Percentiles rank a stretch among this genome's conserved stretches.
phyloP scores from a whole-genome alignment of 495 filamentous ascomycete genomes.

The Articulospora tetracladia region DNA sequence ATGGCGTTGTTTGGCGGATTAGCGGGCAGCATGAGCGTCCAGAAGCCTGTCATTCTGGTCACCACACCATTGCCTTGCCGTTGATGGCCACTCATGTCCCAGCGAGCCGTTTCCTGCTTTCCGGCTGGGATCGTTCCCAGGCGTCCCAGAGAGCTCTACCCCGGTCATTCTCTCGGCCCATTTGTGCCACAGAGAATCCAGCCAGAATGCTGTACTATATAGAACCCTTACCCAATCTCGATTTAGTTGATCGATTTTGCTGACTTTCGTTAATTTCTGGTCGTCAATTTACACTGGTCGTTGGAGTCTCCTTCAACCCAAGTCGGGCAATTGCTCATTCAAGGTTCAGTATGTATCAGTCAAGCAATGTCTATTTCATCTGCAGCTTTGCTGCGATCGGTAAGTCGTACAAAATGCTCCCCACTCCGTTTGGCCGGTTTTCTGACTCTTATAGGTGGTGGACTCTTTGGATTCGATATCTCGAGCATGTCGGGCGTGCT shows the following conservation, averaged over 20 bases:
- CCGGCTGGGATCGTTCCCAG: background rate
- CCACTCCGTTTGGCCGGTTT: background rate
- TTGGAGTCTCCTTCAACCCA: too few relatives aligned
- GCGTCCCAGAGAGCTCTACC: background rate
- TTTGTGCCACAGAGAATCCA: background rate
- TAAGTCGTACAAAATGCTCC: slow-evolving; percentile 27
- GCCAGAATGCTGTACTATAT: background rate
- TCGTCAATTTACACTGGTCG: too few relatives aligned
- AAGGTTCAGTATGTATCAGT: slow-evolving; percentile 10
- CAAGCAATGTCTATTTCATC: slow-evolving; percentile 35
- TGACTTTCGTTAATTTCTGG: too few relatives aligned
- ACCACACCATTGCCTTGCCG: background rate
- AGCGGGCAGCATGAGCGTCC: background rate
- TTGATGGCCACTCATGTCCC: background rate
- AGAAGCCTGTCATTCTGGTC: background rate
- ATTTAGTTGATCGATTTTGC: too few relatives aligned
- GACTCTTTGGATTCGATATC: slow-evolving; percentile 73
- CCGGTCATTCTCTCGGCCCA: background rate
- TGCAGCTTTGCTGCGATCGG: slow-evolving; percentile 63
- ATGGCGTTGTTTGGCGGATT: background rate
- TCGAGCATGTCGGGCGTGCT: slow-evolving; percentile 66
- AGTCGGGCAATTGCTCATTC: background rate
- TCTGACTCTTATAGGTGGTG: slow-evolving; percentile 44
- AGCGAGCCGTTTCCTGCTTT: background rate
- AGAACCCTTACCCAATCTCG: background rate